A percentile compares a stretch with the other conserved stretches of the same genome.
These are phyloP conservation scores for Backusella mclennaniae DNA, from an alignment of 192 early-diverging fungal genomes.

Conservation along the genomic window DNA sequence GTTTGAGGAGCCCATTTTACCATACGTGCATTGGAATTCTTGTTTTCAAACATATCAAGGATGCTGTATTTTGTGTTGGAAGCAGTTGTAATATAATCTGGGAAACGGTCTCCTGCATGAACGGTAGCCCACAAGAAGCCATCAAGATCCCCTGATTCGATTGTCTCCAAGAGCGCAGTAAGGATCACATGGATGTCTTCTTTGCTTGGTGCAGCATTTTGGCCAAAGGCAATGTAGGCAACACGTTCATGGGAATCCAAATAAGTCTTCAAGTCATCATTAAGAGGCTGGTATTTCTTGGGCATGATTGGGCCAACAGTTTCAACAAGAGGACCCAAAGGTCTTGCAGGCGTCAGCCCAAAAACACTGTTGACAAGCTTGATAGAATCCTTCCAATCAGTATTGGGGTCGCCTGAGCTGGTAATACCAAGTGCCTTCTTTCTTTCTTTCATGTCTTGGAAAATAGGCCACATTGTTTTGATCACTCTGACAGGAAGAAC, in stretches of 20 bases:
- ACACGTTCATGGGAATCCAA: conserved; percentile 20
- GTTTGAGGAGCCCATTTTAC: conserved; percentile 29
- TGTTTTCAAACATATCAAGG: neutral
- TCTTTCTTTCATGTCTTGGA: neutral
- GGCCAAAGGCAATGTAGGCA: conserved; percentile 36
- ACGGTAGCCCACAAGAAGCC: conserved; percentile 34
- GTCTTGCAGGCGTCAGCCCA: conserved; percentile 17
- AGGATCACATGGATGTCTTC: conserved; percentile 15
- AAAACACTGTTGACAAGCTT: conserved; percentile 24
- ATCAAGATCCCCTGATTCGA: conserved; percentile 29
- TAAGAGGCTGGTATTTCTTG: conserved; percentile 16
- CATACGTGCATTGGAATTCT: neutral
- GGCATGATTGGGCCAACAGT: conserved; percentile 34
- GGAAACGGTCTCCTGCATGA: neutral
- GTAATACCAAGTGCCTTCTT: neutral
- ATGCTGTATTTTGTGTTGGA: neutral
- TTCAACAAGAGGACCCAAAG: conserved; percentile 23
- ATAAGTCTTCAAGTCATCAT: neutral
- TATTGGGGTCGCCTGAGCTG: too few species aligned
- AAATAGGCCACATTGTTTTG: neutral
- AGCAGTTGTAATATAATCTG: neutral
- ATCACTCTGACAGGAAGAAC: neutral
- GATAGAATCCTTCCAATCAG: conserved; percentile 3
- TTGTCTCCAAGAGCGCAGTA: conserved; percentile 13
- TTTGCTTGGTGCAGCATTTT: conserved; percentile 1